Evolutionary conservation across 805 yeast genomes (phyloP), one percentile per base, ranked within the genome.

Genomic region (Debaryomyces hansenii): DNA sequence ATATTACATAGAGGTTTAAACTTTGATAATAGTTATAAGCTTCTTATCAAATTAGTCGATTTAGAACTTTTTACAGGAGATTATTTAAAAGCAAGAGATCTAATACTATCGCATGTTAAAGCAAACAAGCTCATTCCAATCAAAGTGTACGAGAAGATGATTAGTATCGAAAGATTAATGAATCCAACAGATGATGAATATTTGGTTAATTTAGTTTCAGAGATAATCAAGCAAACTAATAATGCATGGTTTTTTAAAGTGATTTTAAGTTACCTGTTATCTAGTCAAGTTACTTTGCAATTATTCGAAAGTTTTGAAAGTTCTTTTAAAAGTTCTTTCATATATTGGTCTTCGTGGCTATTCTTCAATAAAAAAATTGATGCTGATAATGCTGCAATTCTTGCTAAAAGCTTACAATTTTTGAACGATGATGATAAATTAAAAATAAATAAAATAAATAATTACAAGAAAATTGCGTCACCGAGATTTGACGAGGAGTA

Each of bases 11-110:
- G 63, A 47, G 76, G 80, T 0, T 51, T 69, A 1, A 36, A 60
- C 54, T 45, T 53, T 57, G 15, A 45, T 2, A 58, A 63, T 12
- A 62, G 69, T 37, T 54, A 65, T 14, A 54, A 58, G 18, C 45
- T 77, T 3, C 56, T 73, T n/a, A 32, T 70, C 9, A 69, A 76
- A 37, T 56, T 82, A 28, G 58, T 72, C 6, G 81, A 80, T 50
- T 48, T 81, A 15, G 70, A 77, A 42, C 20, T 79, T 0, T 55
- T 67, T n/a, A 49, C 61, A 5, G 69, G 67, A 1, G 67, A 77
- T 41, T 48, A 61, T 29, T 37, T 62, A 2, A 56, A 54, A 27
- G 84, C 84, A 0, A 70, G 66, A 40, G 64, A 57, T 41, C 29
- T 67, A n/a, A 41, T 72, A 15, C 43, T 64, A 0, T 43, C 56